Conservation (phyloP, 257 asterid species). For the Anisodus tanguticus region DNA sequence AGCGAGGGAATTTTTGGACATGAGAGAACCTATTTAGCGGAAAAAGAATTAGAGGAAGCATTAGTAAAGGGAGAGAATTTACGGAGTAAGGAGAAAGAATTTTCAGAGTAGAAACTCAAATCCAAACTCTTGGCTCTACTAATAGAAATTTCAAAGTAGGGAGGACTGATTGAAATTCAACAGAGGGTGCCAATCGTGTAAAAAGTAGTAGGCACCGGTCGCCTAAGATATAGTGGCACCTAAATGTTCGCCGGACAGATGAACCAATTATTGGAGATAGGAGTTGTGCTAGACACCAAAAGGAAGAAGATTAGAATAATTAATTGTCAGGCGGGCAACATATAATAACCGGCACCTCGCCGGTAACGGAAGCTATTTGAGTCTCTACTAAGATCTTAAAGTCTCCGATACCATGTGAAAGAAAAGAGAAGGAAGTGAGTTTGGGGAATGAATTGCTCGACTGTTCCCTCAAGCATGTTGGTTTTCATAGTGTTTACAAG, state of each 20-base stretch:
- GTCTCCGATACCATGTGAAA: background rate
- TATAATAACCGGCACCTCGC: background rate
- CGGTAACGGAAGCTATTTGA: background rate
- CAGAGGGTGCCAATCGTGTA: background rate
- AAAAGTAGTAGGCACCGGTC: background rate
- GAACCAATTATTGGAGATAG: background rate
- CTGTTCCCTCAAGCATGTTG: background rate
- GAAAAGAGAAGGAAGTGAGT: background rate
- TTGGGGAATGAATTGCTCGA: background rate
- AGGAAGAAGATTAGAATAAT: background rate
- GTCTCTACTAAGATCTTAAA: background rate
- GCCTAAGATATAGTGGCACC: background rate
- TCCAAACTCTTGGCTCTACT: background rate
- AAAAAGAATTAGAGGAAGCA: background rate
- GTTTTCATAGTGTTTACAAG: background rate
- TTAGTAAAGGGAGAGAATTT: background rate
- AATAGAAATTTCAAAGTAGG: conserved; percentile 1
- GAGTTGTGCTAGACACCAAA: conserved; percentile 11
- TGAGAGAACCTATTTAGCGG: background rate
- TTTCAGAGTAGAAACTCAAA: conserved; percentile 8
- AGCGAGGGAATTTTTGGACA: background rate
- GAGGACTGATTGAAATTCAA: background rate
- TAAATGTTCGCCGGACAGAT: background rate
- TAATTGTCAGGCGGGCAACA: background rate
- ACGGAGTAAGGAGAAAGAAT: background rate